These are phyloP conservation scores for Phytomonas serpens DNA, from an alignment of 208 protist species.

Conservation along the genomic window DNA sequence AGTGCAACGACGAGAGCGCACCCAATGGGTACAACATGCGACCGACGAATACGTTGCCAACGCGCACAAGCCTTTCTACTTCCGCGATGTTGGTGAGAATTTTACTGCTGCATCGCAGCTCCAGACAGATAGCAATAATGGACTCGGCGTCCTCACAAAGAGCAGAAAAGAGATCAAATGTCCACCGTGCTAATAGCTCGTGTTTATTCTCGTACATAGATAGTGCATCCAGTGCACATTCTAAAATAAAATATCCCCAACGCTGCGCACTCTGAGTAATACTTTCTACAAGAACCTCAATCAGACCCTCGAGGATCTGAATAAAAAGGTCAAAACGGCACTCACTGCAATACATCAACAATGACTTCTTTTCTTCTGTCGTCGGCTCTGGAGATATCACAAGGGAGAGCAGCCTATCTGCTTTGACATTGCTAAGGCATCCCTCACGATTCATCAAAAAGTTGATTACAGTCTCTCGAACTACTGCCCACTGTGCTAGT, in stretches of 20 bases:
- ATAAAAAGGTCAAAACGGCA: conserved; percentile 29
- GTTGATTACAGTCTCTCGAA: conserved; percentile 36
- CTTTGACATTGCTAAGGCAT: conserved; percentile 39
- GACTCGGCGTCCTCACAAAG: conserved; percentile 27
- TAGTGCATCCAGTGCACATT: conserved; percentile 16
- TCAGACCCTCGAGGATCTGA: conserved; percentile 30
- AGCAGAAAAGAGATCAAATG: conserved; percentile 17
- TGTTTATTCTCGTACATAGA: conserved; percentile 17
- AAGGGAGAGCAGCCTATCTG: conserved; percentile 47
- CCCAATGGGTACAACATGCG: background rate
- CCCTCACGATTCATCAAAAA: conserved; percentile 36
- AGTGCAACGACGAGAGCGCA: conserved; percentile 18
- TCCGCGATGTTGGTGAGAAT: conserved; percentile 19
- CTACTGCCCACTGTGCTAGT: conserved; percentile 6
- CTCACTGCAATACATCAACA: conserved; percentile 22
- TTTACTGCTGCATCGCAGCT: conserved; percentile 14
- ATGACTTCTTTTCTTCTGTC: conserved; percentile 21
- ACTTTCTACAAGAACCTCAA: conserved; percentile 34
- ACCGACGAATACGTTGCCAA: background rate
- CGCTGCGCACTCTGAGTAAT: conserved; percentile 31
- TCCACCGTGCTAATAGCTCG: conserved; percentile 14
- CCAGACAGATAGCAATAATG: conserved; percentile 22
- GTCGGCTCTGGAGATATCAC: conserved; percentile 15
- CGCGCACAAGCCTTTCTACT: conserved; percentile 27
- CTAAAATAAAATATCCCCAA: conserved; percentile 47